Conservation (phyloP, 1,139 yeast species). For the Martiniozyma asiatica region DNA sequence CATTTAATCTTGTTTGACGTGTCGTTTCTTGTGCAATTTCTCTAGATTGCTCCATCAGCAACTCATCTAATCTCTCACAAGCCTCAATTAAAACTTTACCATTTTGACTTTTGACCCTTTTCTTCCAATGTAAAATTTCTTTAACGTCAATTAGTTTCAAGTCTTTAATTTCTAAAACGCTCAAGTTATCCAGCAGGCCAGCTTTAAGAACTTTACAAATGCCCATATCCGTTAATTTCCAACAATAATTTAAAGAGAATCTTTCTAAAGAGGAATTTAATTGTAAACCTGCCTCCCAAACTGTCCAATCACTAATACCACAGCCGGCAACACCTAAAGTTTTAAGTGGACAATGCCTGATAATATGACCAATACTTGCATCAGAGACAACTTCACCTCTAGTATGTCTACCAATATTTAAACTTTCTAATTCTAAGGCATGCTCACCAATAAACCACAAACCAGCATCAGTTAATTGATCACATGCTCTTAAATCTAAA, state of each 20-base stretch:
- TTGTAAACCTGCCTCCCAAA: conserved; percentile 68
- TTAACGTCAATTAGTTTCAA: conserved; percentile 46
- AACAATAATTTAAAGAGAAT: conserved; percentile 70
- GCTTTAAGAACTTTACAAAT: conserved; percentile 48
- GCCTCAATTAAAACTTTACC: conserved; percentile 56
- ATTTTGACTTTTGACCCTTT: conserved; percentile 33
- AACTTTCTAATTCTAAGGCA: conserved; percentile 41
- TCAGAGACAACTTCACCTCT: conserved; percentile 64
- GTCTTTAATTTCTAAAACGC: conserved; percentile 70
- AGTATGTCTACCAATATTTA: conserved; percentile 74
- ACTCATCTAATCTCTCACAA: conserved; percentile 53
- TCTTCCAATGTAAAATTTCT: conserved; percentile 58
- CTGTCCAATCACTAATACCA: conserved; percentile 55
- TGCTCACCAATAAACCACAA: conserved; percentile 48
- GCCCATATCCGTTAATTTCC: conserved; percentile 49
- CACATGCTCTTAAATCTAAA: conserved; percentile 80
- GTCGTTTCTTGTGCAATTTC: conserved; percentile 47
- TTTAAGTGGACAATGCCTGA: conserved; percentile 39
- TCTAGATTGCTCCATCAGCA: conserved; percentile 52
- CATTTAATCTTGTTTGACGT: conserved; percentile 39
- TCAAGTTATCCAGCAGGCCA: conserved; percentile 44
- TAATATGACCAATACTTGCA: conserved; percentile 46
- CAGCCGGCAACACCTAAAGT: conserved; percentile 91
- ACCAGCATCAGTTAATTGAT: conserved; percentile 63
- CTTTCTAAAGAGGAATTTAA: conserved; percentile 50